Percentiles rank a stretch among this genome's conserved stretches.
Evolutionary conservation across 352 stramenopile species (phyloP).

Genomic region (Paralagenidium karlingii): DNA sequence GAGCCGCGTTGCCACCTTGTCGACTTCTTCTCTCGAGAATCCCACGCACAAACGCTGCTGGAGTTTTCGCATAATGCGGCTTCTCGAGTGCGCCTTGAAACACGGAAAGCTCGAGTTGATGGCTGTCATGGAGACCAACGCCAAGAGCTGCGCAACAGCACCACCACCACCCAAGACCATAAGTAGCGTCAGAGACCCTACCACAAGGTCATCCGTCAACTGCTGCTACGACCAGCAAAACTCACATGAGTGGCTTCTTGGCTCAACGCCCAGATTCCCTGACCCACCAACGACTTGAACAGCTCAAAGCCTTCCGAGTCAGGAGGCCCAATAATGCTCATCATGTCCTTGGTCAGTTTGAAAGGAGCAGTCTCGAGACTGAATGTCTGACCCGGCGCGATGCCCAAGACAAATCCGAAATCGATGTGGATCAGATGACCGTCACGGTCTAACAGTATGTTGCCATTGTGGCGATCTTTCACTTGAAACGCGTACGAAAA

Average conservation of each 20-base stretch:
- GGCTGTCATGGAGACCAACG: slow-evolving; percentile 83
- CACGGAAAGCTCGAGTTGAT: slow-evolving; percentile 90
- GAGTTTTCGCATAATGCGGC: slow-evolving; percentile 27
- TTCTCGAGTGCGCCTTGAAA: slow-evolving; percentile 49
- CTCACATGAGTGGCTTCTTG: no score
- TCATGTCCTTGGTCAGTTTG: slow-evolving; percentile 97
- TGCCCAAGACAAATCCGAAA: slow-evolving; percentile 97
- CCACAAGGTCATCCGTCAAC: background rate
- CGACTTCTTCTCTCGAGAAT: slow-evolving; percentile 32
- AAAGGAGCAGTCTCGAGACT: slow-evolving; percentile 95
- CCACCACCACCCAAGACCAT: slow-evolving; percentile 52
- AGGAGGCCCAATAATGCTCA: slow-evolving; percentile 85
- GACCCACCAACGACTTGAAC: slow-evolving; percentile 88
- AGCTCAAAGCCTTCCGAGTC: slow-evolving; percentile 72
- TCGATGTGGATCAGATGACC: slow-evolving; percentile 97
- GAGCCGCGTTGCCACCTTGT: slow-evolving; percentile 37
- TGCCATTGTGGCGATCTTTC: slow-evolving; percentile 98
- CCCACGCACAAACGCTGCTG: slow-evolving; percentile 46
- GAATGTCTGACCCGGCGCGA: slow-evolving; percentile 94
- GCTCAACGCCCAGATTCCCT: slow-evolving; percentile 91
- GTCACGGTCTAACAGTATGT: slow-evolving; percentile 94
- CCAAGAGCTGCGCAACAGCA: slow-evolving; percentile 88
- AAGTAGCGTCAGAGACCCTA: background rate
- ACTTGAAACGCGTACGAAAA: slow-evolving; percentile 95
- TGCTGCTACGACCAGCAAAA: no score